These are phyloP conservation scores for Monilinia vaccinii-corymbosi DNA, from an alignment of 2,329 filamentous ascomycete genomes.

Conservation along the genomic window DNA sequence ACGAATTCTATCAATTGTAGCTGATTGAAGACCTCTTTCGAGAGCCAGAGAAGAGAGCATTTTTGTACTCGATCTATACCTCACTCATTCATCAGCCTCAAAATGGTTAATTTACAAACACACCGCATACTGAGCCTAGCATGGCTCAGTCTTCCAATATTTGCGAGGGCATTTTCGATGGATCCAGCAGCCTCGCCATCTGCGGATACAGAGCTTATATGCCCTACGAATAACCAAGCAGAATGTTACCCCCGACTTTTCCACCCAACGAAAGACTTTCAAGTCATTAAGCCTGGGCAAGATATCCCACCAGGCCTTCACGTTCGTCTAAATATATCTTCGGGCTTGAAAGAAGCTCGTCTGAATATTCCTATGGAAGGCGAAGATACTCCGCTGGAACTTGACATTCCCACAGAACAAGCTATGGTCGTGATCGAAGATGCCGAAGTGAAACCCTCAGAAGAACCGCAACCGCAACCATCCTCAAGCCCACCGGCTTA, in stretches of 20 bases:
- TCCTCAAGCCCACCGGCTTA: constrained; percentile 45
- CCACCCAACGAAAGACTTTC: constrained; percentile 54
- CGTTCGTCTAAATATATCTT: constrained; percentile 54
- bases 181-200: constrained; percentile 16
- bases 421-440: constrained; percentile 29
- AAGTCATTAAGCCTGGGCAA: constrained; percentile 53
- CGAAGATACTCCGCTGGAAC: constrained; percentile 45
- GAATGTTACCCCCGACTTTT: constrained; percentile 62
- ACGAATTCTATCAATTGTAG: constrained; percentile 24
- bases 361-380: constrained; percentile 45
- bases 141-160: constrained; percentile 19
- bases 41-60: not conserved
- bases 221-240: constrained; percentile 47
- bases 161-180: constrained; percentile 18
- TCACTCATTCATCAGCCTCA: constrained; percentile 1
- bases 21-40: constrained; percentile 13
- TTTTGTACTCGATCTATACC: not conserved
- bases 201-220: constrained; percentile 49
- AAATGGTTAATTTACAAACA: constrained; percentile 18
- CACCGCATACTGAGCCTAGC: constrained; percentile 18
- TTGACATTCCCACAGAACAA: constrained; percentile 41
- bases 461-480: constrained; percentile 29
- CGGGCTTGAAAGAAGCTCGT: constrained; percentile 56
- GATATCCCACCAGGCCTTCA: constrained; percentile 57
- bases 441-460: constrained; percentile 30